Base-by-base conservation (phyloP, 495 filamentous ascomycete genomes). In the Entonaema liquescens region DNA sequence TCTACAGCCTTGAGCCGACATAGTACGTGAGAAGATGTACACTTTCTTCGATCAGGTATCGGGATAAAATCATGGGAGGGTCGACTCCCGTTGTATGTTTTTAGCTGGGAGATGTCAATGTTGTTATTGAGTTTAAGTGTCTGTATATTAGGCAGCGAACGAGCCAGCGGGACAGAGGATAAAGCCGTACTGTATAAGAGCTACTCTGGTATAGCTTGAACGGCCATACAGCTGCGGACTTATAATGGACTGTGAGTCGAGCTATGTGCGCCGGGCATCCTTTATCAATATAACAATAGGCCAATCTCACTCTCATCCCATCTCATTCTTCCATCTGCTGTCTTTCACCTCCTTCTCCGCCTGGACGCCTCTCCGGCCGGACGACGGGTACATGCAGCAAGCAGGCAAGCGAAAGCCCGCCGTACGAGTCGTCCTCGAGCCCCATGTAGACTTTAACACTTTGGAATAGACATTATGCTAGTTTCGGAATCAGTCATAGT, bases 371-470 rank as follows among this genome's bases (percentile, higher is more conserved):
- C 49, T 59, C 52, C 65, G 29, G 11, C 44, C 65, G 52, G 53
- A 62, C 38, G 52, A 31, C 59, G 59, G 63, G 26, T 58, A 47
- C 17, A 25, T 33, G 42, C 52, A 68, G 59, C 59, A 44, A 42
- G 23, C 59, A 44, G 31, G 23, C 38, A 58, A 19, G 15, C 12
- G 40, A 47, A 23, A 36, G 29, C 3, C 59, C 62, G 59, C 66
- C n/a, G 59, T 57, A 21, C 52, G 59, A 62, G 54, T 15, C n/a
- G 25, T 35, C 53, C 31, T 29, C 23, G 33, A 55, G 44, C 54
- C 54, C 29, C 15, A 21, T 28, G 11, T 9, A 23, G 31, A 33
- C 33, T 15, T 53, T 19, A 31, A 50, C 33, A 12, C 23, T 49
- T 40, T 6, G 23, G 33, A 19, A 57, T 23, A 57, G 12, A 19